Evolutionary conservation across 148 eudicot species (phyloP), one percentile per base, ranked within the genome.

Genomic region (Hydrangea macrophylla): DNA sequence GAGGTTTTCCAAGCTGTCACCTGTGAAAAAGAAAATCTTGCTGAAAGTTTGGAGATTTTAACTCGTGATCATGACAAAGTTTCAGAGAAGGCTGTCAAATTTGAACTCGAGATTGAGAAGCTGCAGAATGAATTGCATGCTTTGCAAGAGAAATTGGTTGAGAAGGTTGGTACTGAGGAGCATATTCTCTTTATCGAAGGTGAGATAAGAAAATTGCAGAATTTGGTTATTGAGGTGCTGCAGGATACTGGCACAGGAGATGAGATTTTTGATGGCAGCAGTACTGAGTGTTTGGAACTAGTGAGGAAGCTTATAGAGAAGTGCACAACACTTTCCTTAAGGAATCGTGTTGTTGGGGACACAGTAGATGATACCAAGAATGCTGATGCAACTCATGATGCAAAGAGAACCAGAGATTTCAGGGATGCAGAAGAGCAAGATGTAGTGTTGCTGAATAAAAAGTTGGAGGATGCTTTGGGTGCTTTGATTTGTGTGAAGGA

Each of bases 11-110:
- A 80, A 65, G 76, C 78, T 48, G 78, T 73, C 59, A 61, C 72
- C 26, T 53, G 26, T 65, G 96, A 94, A 82, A 87, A 89, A 73
- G 88, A 89, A 51, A 48, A 70, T 22, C 83, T 95, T 59, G 72
- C 79, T 30, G 66, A 70, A 69, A 78, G 77, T 35, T 75, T 95
- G 79, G 90, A 77, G 63, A 57, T 70, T 63, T 67, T 82, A 24
- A 80, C 71, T 71, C 81, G 70, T 71, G 87, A 82, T 80, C 74
- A 67, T 75, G 88, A 79, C 40, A 75, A 66, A 57, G 76, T 80
- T 17, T 76, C 82, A 78, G 71, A 75, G 80, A 77, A 70, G 50
- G 73, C 71, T 54, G 72, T 75, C 25, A 70, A 76, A 39, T 69
- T 75, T 45, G 83, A 81, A 70, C 42, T 51, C 22, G 83, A 76